Evolutionary conservation across 352 stramenopile genomes (phyloP), one percentile per base, ranked within the genome.

Genomic region (Pythium volutum): DNA sequence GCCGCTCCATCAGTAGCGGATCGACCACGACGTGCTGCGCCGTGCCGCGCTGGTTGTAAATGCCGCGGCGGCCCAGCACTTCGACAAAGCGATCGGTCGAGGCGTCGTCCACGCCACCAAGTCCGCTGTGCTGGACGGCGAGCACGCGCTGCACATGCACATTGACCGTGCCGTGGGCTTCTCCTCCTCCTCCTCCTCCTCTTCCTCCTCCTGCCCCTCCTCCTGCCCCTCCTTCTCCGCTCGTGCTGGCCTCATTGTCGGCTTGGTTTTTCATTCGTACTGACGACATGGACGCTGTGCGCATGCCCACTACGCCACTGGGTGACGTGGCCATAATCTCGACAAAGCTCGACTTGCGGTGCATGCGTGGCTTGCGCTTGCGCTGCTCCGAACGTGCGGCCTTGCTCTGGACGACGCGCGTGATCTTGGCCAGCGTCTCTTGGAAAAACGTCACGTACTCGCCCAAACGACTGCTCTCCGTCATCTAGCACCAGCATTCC

Each of bases 401-500:
- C 56, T 88, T 90, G 65, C 68, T 77, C 22, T 74, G 79, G 42
- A 77, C 75, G 3, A 80, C 60, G 7, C 71, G 69, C 4, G 64
- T 61, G 39, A 91, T 83, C 57, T 82, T 86, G 25, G 62, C 43
- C 27, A 93, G 73, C 0, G 78, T 91, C 34, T 91, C 74, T 23
- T 89, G 73, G 26, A 92, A 88, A 62, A 91, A 94, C 6, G 73
- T 56, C 8, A 93, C 70, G 59, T 94, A 94, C 54, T 91, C 83
- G 22, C 64, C 71, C 8, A 94, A 50, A 0, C 77, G 66, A 55
- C 89, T 83, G 26, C 75, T 88, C 43, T 73, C 68, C 16, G 81
- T 91, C 78, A 91, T 88, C 81, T 93, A 67, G n/a, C n/a, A n/a
- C n/a, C n/a, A 46, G 3, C 11, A 42, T 48, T 55, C 9, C n/a